Evolutionary conservation across 257 asterid species (phyloP).

Genomic region (Fraxinus anomala): DNA sequence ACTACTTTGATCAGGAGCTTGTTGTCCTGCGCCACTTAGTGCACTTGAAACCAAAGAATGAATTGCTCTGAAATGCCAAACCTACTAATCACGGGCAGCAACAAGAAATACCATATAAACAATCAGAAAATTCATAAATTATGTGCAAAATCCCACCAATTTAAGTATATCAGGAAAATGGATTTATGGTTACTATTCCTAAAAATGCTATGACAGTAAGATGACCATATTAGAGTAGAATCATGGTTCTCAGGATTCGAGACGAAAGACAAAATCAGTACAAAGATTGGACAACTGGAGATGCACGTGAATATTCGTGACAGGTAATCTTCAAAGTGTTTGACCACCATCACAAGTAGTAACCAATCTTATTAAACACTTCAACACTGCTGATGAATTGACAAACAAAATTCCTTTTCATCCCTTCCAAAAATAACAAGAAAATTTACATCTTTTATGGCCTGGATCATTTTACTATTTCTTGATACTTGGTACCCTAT

Average conservation of each 20-base stretch:
- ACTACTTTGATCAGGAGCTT: conserved; percentile 51
- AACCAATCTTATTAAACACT: background rate
- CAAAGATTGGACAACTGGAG: conserved; percentile 14
- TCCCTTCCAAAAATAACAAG: background rate
- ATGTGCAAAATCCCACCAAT: conserved; percentile 6
- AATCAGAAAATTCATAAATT: conserved; percentile 21
- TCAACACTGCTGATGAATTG: background rate
- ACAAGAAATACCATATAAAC: conserved; percentile 29
- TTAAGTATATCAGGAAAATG: background rate
- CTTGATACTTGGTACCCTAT: background rate
- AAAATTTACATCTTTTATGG: background rate
- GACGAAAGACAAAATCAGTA: background rate
- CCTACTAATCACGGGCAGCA: conserved; percentile 73
- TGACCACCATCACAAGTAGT: background rate
- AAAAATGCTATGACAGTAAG: background rate
- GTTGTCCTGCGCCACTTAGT: conserved; percentile 52
- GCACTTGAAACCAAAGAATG: conserved; percentile 83
- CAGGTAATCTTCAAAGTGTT: background rate
- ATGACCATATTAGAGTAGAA: background rate
- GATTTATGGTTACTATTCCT: background rate
- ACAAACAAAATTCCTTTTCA: background rate
- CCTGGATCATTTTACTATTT: background rate
- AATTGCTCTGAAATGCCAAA: conserved; percentile 76
- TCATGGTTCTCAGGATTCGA: too few relatives aligned
- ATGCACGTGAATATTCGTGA: background rate